Conservation (phyloP, 176 grass and related monocot genomes). For the Elaeis guineensis region DNA sequence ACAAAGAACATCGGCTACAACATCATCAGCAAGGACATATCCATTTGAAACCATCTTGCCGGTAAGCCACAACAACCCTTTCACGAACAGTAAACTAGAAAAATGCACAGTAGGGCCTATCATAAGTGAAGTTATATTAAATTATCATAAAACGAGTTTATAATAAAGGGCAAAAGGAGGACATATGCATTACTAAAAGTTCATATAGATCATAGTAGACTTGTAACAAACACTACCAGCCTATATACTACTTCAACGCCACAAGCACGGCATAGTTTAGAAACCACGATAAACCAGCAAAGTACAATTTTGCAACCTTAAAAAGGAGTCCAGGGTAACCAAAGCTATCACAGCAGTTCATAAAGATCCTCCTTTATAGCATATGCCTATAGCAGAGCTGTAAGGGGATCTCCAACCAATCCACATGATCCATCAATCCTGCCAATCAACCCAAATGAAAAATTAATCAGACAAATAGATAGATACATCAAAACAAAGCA, state of each 20-base stretch:
- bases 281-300: constrained; percentile 1
- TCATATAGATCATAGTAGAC: too few species aligned
- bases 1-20: constrained; percentile 47
- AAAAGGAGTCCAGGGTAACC: constrained; percentile 2
- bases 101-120: constrained; percentile 14
- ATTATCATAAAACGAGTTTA: background rate
- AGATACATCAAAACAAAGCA: background rate
- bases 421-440: too few species aligned
- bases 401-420: too few species aligned
- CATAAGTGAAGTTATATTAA: constrained; percentile 1
- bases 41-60: constrained; percentile 10
- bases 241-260: too few species aligned
- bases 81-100: constrained; percentile 23
- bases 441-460: too few species aligned
- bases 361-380: background rate
- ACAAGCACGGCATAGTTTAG: background rate
- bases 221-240: too few species aligned
- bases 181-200: too few species aligned
- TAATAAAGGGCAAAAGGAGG: background rate
- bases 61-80: constrained; percentile 11
- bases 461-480: background rate
- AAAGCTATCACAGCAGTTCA: background rate
- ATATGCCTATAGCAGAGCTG: too few species aligned
- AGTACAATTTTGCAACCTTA: constrained; percentile 11
- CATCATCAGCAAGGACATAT: constrained; percentile 25